Percentiles rank a stretch among this genome's conserved stretches.
phyloP scores from a whole-genome alignment of 1,139 yeast species.

The Blastobotrys raffinosifermentans region DNA sequence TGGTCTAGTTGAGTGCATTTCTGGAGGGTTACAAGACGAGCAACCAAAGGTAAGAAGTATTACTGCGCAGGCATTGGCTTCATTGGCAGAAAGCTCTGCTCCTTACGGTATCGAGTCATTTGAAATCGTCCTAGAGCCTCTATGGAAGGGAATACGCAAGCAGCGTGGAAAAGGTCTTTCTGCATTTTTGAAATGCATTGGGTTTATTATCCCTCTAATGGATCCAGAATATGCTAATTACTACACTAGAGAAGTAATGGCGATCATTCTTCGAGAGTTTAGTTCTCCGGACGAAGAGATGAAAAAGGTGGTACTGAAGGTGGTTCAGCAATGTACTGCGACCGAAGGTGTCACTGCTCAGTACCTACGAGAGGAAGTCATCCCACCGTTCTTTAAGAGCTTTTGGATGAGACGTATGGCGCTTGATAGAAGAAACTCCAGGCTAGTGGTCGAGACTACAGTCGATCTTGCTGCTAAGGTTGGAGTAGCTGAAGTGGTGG shows the following conservation, averaged over 20 bases:
- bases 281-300: conserved; percentile 84
- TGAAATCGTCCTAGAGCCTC: conserved; percentile 61
- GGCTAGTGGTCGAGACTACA: conserved; percentile 70
- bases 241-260: conserved; percentile 69
- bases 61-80: conserved; percentile 66
- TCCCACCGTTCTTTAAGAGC: conserved; percentile 58
- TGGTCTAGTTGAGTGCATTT: conserved; percentile 57
- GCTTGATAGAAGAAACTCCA: conserved; percentile 47
- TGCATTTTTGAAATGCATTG: conserved; percentile 71
- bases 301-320: conserved; percentile 64
- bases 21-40: conserved; percentile 63
- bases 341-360: conserved; percentile 47
- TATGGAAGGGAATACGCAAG: conserved; percentile 72
- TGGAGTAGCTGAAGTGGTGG: conserved; percentile 59
- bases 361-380: conserved; percentile 45
- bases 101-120: conserved; percentile 93
- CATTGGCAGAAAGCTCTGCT: conserved; percentile 75
- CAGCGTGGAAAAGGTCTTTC: conserved; percentile 79
- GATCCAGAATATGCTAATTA: conserved; percentile 73
- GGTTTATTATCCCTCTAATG: conserved; percentile 81
- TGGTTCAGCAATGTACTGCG: conserved; percentile 51
- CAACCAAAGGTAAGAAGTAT: conserved; percentile 59
- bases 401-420: conserved; percentile 62
- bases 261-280: conserved; percentile 65
- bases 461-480: conserved; percentile 59